Evolutionary conservation across 805 yeast genomes (phyloP).

Genomic region (Hyphopichia homilentoma): DNA sequence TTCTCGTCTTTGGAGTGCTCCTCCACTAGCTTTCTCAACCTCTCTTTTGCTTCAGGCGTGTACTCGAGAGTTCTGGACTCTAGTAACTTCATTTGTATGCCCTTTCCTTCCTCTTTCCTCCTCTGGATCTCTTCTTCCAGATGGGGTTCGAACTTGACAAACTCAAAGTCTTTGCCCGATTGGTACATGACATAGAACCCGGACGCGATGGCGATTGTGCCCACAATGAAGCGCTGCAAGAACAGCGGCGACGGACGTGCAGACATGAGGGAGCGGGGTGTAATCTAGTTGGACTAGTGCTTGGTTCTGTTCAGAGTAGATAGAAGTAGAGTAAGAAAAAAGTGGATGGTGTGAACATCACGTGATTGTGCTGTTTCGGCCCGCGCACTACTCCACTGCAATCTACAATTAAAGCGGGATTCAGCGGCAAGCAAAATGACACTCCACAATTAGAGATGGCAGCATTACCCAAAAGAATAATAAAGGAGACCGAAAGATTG

Average conservation of each 20-base stretch:
- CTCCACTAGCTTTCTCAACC: slow-evolving; percentile 21
- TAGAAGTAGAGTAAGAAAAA: background rate
- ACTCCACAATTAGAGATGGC: too few relatives aligned
- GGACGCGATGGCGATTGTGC: slow-evolving; percentile 30
- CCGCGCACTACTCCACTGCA: too few relatives aligned
- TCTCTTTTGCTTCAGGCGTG: slow-evolving; percentile 40
- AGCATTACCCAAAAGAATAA: slow-evolving; percentile 83
- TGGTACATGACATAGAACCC: slow-evolving; percentile 31
- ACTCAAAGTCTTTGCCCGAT: slow-evolving; percentile 37
- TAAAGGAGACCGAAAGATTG: slow-evolving; percentile 92
- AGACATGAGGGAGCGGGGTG: too few relatives aligned
- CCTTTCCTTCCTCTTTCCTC: slow-evolving; percentile 29
- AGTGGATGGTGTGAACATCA: background rate
- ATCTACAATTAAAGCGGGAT: too few relatives aligned
- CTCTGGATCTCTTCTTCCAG: slow-evolving; percentile 36
- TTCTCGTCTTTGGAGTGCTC: too few relatives aligned
- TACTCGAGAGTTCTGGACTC: slow-evolving; percentile 38
- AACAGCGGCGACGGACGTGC: slow-evolving; percentile 35
- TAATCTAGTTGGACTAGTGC: background rate
- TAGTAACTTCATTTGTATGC: slow-evolving; percentile 24
- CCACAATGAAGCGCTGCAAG: slow-evolving; percentile 29
- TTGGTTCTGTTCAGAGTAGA: background rate
- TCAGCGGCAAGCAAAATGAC: too few relatives aligned
- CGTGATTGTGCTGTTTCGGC: background rate
- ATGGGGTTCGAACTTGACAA: slow-evolving; percentile 35